Conservation (phyloP, 768 basidiomycete species). For the Rhodosporidiobolus odoratus region DNA sequence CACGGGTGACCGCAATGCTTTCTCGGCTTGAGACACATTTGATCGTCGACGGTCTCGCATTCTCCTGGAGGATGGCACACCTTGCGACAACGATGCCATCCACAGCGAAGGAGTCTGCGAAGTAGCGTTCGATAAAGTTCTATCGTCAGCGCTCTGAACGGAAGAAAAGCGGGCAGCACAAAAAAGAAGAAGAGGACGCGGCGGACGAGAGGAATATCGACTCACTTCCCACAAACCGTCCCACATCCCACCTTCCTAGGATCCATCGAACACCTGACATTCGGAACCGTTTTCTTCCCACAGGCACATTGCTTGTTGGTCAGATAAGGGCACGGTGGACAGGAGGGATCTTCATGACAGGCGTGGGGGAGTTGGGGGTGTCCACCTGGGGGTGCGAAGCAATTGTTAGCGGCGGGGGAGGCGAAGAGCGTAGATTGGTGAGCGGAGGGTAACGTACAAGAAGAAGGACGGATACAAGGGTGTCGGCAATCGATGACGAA, state of each 20-base stretch:
- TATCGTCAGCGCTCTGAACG: neutral
- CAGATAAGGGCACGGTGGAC: constrained; percentile 83
- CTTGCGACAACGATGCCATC: constrained; percentile 80
- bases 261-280: constrained; percentile 78
- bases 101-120: constrained; percentile 65
- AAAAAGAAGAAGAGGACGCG: neutral
- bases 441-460: constrained; percentile 50
- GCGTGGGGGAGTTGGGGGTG: constrained; percentile 70
- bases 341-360: constrained; percentile 72
- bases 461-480: constrained; percentile 67
- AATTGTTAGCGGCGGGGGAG: neutral
- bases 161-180: no score
- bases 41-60: constrained; percentile 65
- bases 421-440: no score
- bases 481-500: constrained; percentile 70
- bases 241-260: constrained; percentile 73
- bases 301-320: constrained; percentile 78
- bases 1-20: constrained; percentile 49
- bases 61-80: constrained; percentile 68
- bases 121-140: neutral
- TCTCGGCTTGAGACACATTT: constrained; percentile 77
- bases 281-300: constrained; percentile 71
- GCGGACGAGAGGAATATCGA: constrained; percentile 15
- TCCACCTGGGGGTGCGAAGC: constrained; percentile 48
- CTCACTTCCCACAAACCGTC: constrained; percentile 67